A percentile compares a stretch with the other conserved stretches of the same genome.
Evolutionary conservation across 495 filamentous ascomycete genomes (phyloP).

Genomic region (Aspergillus ellipticus): DNA sequence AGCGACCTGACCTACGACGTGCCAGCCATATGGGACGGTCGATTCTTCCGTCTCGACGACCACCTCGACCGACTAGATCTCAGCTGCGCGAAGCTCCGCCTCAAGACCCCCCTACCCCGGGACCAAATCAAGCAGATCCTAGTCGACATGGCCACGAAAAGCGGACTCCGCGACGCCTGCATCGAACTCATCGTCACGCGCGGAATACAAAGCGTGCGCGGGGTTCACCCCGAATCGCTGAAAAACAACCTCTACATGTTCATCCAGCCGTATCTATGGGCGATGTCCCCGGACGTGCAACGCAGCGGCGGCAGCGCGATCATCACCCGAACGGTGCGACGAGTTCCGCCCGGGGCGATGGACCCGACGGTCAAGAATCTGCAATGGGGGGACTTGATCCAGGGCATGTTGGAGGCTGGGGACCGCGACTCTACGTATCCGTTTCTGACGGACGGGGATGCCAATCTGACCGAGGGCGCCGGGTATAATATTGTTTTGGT

Average conservation of each 20-base stretch:
- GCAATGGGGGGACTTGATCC: slow-evolving; percentile 39
- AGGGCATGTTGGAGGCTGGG: slow-evolving; percentile 28
- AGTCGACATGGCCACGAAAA: slow-evolving; percentile 32
- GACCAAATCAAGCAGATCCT: slow-evolving; percentile 31
- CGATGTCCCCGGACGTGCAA: slow-evolving; percentile 37
- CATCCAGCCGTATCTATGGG: slow-evolving; percentile 35
- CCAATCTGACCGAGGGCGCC: slow-evolving; percentile 29
- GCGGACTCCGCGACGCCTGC: slow-evolving; percentile 37
- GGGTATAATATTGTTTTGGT: slow-evolving; percentile 32
- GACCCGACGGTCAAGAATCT: slow-evolving; percentile 43
- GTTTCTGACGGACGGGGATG: slow-evolving; percentile 37
- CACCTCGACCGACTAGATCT: slow-evolving; percentile 30
- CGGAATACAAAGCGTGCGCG: slow-evolving; percentile 31
- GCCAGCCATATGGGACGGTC: slow-evolving; percentile 38
- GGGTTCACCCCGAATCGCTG: slow-evolving; percentile 22
- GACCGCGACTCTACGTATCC: slow-evolving; percentile 30
- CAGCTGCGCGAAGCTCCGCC: slow-evolving; percentile 34
- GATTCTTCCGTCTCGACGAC: slow-evolving; percentile 37
- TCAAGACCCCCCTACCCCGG: slow-evolving; percentile 29
- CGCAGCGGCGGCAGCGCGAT: slow-evolving; percentile 32
- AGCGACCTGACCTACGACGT: slow-evolving; percentile 43
- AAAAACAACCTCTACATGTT: slow-evolving; percentile 38
- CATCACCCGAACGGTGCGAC: slow-evolving; percentile 34
- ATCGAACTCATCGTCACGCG: slow-evolving; percentile 42
- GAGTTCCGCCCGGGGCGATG: slow-evolving; percentile 29